phyloP scores from a whole-genome alignment of 2,329 filamentous ascomycete genomes.

The Venturia pyrina region DNA sequence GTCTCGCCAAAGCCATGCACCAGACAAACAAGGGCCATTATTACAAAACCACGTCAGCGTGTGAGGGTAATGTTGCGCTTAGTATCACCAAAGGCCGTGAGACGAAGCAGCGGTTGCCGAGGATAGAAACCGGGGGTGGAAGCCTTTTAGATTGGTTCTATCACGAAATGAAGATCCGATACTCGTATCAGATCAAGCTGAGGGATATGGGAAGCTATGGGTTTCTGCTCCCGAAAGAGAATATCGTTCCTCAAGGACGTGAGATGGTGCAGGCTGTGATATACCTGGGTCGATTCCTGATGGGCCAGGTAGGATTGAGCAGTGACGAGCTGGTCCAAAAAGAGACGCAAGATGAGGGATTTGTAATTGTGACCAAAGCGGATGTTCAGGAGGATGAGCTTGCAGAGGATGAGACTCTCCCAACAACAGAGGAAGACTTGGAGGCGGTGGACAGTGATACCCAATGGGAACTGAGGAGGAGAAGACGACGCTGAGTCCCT shows the following conservation, averaged over 20 bases:
- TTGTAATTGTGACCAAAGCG: neutral
- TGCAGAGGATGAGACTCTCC: neutral
- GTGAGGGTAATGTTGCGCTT: constrained; percentile 60
- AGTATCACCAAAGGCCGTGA: constrained; percentile 18
- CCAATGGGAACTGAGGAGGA: constrained; percentile 7
- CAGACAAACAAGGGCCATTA: constrained; percentile 59
- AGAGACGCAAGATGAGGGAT: constrained; percentile 1
- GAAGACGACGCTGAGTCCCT: neutral
- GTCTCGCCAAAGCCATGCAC: constrained; percentile 80
- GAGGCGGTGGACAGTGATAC: neutral
- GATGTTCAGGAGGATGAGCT: neutral
- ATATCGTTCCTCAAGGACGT: constrained; percentile 82
- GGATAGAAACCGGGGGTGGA: constrained; percentile 68
- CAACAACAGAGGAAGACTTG: neutral
- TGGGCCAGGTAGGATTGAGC: constrained; percentile 23
- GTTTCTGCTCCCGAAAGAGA: constrained; percentile 75
- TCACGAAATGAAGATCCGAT: constrained; percentile 70
- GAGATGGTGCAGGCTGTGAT: constrained; percentile 77
- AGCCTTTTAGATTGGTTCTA: constrained; percentile 94
- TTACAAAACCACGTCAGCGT: constrained; percentile 65
- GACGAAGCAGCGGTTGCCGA: constrained; percentile 32
- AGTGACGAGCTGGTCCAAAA: constrained; percentile 2
- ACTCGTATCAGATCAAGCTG: constrained; percentile 89
- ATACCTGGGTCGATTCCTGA: constrained; percentile 72
- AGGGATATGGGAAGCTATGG: constrained; percentile 90